A percentile compares a stretch with the other conserved stretches of the same genome.
phyloP scores from a whole-genome alignment of 345 rosid species.

The Citrus medica region DNA sequence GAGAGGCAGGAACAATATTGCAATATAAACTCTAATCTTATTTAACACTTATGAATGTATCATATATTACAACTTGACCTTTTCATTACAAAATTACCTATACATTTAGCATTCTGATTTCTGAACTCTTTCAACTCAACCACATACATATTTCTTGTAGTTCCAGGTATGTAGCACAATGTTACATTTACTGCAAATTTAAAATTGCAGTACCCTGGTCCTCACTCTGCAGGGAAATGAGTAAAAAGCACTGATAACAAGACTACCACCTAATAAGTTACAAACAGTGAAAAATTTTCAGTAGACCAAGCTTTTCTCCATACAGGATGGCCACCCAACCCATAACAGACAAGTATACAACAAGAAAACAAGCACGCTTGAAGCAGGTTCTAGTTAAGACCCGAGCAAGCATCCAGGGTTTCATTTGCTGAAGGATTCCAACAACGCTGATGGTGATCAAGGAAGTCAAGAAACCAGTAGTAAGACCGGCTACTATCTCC shows the following conservation, averaged over 20 bases:
- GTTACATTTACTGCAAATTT: constrained; percentile 10
- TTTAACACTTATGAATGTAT: background rate
- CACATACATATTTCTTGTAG: background rate
- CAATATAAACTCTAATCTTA: background rate
- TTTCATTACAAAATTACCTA: constrained; percentile 3
- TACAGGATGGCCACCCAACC: constrained; percentile 61
- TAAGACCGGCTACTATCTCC: constrained; percentile 53
- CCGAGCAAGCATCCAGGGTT: constrained; percentile 25
- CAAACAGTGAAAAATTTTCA: constrained; percentile 24
- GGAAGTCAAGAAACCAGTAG: constrained; percentile 60
- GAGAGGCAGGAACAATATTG: background rate
- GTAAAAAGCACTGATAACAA: constrained; percentile 6
- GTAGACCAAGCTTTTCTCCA: constrained; percentile 47
- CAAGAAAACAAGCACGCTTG: constrained; percentile 58
- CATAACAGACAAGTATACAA: constrained; percentile 48
- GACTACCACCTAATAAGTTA: constrained; percentile 16
- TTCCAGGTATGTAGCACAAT: background rate
- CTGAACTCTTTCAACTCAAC: background rate
- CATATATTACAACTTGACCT: background rate
- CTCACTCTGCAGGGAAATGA: background rate
- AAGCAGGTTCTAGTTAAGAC: constrained; percentile 15
- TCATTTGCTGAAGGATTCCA: constrained; percentile 35
- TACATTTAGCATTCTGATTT: background rate
- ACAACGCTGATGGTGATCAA: constrained; percentile 43
- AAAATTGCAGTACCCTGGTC: background rate